A percentile compares a stretch with the other conserved stretches of the same genome.
Evolutionary conservation across 192 early-diverging fungal species (phyloP).

Genomic region (Allomyces macrogynus): DNA sequence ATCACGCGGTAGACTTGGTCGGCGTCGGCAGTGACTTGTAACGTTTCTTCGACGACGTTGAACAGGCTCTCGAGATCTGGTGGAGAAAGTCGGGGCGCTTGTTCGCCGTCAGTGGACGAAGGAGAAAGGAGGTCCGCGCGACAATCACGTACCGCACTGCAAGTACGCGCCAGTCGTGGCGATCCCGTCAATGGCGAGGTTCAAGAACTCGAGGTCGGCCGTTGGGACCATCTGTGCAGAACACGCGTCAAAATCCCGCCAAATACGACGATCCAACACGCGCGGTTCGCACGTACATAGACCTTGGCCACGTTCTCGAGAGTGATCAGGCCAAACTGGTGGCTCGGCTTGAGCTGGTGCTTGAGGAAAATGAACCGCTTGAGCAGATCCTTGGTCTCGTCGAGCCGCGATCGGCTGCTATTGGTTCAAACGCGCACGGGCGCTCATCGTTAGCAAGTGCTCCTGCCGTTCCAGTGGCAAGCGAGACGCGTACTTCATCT

Average conservation of each 20-base stretch:
- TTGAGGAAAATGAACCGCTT: conserved; percentile 1
- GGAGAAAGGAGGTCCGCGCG: neutral
- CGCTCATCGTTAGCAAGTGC: too few species aligned
- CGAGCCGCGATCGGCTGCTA: neutral
- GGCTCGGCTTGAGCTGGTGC: neutral
- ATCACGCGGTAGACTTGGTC: neutral
- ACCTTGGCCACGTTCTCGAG: neutral
- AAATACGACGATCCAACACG: too few species aligned
- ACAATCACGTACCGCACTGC: neutral
- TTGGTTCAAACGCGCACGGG: too few species aligned
- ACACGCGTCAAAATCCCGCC: too few species aligned
- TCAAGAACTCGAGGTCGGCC: neutral
- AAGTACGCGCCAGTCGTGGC: neutral
- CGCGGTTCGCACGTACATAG: neutral
- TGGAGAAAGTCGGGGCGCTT: neutral
- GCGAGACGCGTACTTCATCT: neutral
- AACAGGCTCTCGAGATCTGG: neutral
- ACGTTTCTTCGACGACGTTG: neutral
- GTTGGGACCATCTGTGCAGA: too few species aligned
- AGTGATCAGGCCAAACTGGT: neutral
- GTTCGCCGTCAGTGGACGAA: neutral
- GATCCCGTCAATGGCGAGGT: neutral
- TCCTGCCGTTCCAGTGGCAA: too few species aligned
- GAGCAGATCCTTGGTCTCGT: neutral
- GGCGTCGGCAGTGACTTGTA: neutral